Percentiles rank a stretch among this genome's conserved stretches.
These are phyloP conservation scores for Phalaenopsis equestris DNA, from an alignment of 106 monocot species.

Conservation along the genomic window DNA sequence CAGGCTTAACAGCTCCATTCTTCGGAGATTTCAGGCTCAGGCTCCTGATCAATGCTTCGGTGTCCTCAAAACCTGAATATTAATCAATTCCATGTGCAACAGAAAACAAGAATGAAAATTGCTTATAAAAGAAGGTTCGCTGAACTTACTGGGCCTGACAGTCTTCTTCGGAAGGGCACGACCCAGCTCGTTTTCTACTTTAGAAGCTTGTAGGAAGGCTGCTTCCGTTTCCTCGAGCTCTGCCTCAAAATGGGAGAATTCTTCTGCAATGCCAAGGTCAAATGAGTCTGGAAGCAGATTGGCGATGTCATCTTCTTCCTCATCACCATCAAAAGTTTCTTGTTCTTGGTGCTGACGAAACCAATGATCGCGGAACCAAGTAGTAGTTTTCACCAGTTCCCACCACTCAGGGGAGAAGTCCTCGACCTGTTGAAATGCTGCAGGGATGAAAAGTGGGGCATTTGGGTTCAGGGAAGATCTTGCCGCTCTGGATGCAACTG, in stretches of 20 bases:
- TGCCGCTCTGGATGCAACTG: conserved; percentile 39
- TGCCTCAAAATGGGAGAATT: conserved; percentile 24
- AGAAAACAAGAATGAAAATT: not conserved
- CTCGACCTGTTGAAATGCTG: conserved; percentile 75
- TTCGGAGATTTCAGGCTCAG: conserved; percentile 51
- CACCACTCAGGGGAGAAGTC: conserved; percentile 95
- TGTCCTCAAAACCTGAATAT: conserved; percentile 24
- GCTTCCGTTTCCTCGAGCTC: conserved; percentile 3
- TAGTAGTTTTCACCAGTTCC: conserved; percentile 65
- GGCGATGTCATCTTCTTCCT: conserved; percentile 41
- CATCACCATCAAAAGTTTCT: conserved; percentile 42
- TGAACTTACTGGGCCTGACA: conserved; percentile 12
- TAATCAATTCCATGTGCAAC: not conserved
- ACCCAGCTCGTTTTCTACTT: conserved; percentile 5
- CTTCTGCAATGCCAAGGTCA: conserved; percentile 54
- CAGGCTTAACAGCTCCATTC: conserved; percentile 11
- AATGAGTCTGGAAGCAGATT: conserved; percentile 60
- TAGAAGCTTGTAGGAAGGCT: conserved; percentile 6
- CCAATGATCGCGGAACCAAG: conserved; percentile 94
- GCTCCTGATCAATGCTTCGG: conserved; percentile 29
- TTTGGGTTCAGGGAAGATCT: conserved; percentile 81
- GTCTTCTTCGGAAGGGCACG: not conserved
- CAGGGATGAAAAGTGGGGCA: conserved; percentile 84
- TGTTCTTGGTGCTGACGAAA: conserved; percentile 63
- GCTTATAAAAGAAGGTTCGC: not conserved